Conservation (phyloP, 2,329 filamentous ascomycete species). For the Ophiostoma sp. region DNA sequence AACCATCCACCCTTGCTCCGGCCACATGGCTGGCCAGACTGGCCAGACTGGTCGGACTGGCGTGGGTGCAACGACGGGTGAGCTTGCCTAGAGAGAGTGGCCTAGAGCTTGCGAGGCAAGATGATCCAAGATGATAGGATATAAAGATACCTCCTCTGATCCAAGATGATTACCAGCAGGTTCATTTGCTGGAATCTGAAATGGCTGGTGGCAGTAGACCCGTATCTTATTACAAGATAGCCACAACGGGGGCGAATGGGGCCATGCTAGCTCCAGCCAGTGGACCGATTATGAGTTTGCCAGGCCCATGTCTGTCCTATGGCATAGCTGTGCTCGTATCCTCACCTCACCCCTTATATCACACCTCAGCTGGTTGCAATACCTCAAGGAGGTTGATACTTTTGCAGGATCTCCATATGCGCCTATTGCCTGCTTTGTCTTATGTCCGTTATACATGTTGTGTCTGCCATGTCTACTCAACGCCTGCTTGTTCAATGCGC, state of each 20-base stretch:
- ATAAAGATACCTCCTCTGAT: not conserved
- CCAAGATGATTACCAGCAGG: no score
- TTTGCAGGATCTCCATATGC: not conserved
- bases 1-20: not conserved
- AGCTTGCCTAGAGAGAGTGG: not conserved
- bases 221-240: not conserved
- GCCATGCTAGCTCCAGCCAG: not conserved
- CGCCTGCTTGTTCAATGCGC: no score
- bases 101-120: not conserved
- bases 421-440: not conserved
- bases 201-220: not conserved
- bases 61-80: not conserved
- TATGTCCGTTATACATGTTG: no score
- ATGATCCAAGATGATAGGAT: not conserved
- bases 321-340: no score
- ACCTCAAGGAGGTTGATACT: not conserved
- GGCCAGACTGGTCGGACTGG: not conserved
- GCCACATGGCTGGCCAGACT: constrained; percentile 12
- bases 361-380: not conserved
- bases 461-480: no score
- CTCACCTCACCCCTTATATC: no score
- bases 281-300: not conserved
- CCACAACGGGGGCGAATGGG: constrained; percentile 2
- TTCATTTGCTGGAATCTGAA: not conserved
- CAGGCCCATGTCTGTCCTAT: no score